These are phyloP conservation scores for Porphyrellus cyaneotinctus DNA, from an alignment of 768 basidiomycete species.

Conservation along the genomic window DNA sequence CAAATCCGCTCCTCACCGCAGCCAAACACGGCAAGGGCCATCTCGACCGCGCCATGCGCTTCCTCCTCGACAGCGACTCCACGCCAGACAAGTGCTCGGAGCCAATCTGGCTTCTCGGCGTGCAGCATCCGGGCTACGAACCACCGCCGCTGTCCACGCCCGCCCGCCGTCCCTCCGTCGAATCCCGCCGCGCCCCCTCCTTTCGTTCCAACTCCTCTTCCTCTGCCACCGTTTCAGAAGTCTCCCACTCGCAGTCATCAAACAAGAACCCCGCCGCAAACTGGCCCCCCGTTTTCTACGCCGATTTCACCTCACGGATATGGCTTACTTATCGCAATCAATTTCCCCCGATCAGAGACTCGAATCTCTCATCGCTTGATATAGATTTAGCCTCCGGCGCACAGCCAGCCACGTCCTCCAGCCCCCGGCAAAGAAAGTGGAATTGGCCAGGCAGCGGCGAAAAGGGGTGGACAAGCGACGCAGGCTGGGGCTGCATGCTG, in stretches of 20 bases:
- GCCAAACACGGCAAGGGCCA: slow-evolving; percentile 74
- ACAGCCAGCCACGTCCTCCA: slow-evolving; percentile 36
- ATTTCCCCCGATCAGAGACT: slow-evolving; percentile 76
- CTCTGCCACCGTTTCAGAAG: slow-evolving; percentile 32
- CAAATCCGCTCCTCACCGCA: slow-evolving; percentile 56
- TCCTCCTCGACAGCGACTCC: slow-evolving; percentile 88
- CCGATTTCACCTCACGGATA: slow-evolving; percentile 82
- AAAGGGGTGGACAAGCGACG: slow-evolving; percentile 79
- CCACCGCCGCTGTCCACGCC: slow-evolving; percentile 29
- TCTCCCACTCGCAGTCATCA: slow-evolving; percentile 38
- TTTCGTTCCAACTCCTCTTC: slow-evolving; percentile 45
- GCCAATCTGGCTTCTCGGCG: slow-evolving; percentile 87
- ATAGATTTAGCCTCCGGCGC: slow-evolving; percentile 29
- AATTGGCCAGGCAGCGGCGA: slow-evolving; percentile 61
- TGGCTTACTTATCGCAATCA: slow-evolving; percentile 93
- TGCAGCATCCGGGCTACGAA: slow-evolving; percentile 75
- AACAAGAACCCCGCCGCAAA: slow-evolving; percentile 33
- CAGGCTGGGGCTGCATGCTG: slow-evolving; percentile 92
- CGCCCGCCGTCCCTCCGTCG: slow-evolving; percentile 37
- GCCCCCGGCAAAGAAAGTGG: slow-evolving; percentile 52
- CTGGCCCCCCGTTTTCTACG: slow-evolving; percentile 83
- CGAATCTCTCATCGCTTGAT: slow-evolving; percentile 42
- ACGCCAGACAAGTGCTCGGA: slow-evolving; percentile 78
- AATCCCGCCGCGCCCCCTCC: slow-evolving; percentile 40
- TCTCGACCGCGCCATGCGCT: slow-evolving; percentile 79